Conservation (phyloP, 208 protist genomes). For the Leishmania braziliensis region DNA sequence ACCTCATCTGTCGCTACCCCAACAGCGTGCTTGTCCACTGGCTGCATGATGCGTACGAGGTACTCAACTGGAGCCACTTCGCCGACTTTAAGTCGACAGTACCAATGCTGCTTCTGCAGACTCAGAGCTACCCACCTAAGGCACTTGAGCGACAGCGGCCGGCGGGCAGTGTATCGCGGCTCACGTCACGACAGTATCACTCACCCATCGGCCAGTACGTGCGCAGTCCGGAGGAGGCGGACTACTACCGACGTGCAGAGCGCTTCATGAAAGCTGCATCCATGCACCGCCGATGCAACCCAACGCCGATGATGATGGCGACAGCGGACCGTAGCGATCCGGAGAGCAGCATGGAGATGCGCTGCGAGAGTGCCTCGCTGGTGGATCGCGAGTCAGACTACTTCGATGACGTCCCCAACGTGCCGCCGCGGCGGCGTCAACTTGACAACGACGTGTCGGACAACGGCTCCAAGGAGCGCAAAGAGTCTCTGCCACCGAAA, state of each 20-base stretch:
- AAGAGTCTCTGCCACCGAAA: neutral
- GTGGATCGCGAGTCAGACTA: constrained; percentile 26
- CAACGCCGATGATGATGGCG: constrained; percentile 12
- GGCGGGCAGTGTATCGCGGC: constrained; percentile 27
- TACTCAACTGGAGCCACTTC: constrained; percentile 86
- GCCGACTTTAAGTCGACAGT: constrained; percentile 58
- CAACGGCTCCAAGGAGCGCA: neutral
- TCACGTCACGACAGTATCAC: constrained; percentile 40
- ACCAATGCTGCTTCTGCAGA: constrained; percentile 81
- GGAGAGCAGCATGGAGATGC: neutral
- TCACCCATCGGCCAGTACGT: constrained; percentile 26
- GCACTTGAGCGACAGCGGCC: constrained; percentile 28
- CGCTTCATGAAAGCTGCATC: constrained; percentile 17
- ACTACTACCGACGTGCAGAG: constrained; percentile 33
- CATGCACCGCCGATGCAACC: constrained; percentile 18
- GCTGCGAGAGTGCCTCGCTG: constrained; percentile 20
- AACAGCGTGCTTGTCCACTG: constrained; percentile 84
- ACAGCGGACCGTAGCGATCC: neutral
- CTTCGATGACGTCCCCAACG: constrained; percentile 23
- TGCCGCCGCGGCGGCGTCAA: constrained; percentile 11
- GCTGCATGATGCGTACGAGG: constrained; percentile 89
- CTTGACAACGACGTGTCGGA: neutral
- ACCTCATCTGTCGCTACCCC: constrained; percentile 75
- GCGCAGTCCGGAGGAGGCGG: constrained; percentile 25
- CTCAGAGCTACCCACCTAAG: constrained; percentile 56